Evolutionary conservation across 352 stramenopile genomes (phyloP), one percentile per base, ranked within the genome.

Genomic region (Globisporangium polare): DNA sequence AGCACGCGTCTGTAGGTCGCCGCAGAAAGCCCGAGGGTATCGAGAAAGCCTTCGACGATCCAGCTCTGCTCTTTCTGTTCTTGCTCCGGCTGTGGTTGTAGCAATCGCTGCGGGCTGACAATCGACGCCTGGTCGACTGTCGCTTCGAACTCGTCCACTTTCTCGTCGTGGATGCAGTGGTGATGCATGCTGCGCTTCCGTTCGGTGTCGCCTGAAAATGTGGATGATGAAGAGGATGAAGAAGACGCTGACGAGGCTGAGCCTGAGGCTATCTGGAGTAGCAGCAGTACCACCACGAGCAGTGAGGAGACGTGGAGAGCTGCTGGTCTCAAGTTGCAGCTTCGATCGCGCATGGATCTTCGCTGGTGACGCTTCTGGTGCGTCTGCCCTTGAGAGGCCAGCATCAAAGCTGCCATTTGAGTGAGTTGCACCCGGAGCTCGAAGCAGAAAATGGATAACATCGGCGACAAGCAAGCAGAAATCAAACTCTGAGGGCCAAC

Each of bases 81-180:
- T 24, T 22, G 33, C 52, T 77, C 63, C 9, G 45, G 63, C 15
- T 37, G 7, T 9, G 13, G 17, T 17, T 59, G 53, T 0, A 29
- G 39, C 15, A 83, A 53, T 5, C 65, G 22, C 45, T 91, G 81
- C 0, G 67, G 68, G 22, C 49, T 64, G 5, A 68, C 43, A 3
- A 90, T 52, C 0, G 72, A 86, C 9, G 60, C 58, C 10, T 45
- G 24, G 29, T 92, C 71, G 35, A 88, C 66, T 0, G 69, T 76
- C 7, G 63, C 63, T 5, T 76, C 72, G 24, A 92, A 90, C 18
- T 65, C 69, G 8, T 74, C 68, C 0, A 69, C n/a, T 62, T 89
- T 82, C 27, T 74, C 74, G n/a, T 92, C 83, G 52, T 92, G 83
- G 12, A 88, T 77, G 58, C 83, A 92, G 56, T 83, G 67, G 58